These are phyloP conservation scores for Cymbopogon citratus DNA, from an alignment of 176 grass and related monocot species.

Conservation along the genomic window DNA sequence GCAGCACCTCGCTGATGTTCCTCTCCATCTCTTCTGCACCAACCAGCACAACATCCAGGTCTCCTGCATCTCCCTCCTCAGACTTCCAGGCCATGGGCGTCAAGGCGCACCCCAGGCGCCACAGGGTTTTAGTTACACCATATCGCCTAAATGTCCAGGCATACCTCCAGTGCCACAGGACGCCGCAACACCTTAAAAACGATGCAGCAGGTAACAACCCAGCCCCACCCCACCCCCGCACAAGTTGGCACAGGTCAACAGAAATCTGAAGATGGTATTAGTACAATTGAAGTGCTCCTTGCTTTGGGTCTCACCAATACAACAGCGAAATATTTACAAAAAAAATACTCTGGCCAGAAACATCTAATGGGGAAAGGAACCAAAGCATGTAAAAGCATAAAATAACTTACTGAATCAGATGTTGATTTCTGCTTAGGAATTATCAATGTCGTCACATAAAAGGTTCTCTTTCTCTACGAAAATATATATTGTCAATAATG, in stretches of 20 bases:
- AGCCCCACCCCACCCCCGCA: no score
- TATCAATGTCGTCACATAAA: slow-evolving; percentile 88
- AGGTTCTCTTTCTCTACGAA: slow-evolving; percentile 87
- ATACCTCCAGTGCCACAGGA: background rate
- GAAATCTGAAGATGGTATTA: background rate
- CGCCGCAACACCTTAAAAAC: background rate
- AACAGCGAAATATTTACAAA: slow-evolving; percentile 25
- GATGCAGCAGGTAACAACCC: background rate
- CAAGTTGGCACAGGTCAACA: background rate
- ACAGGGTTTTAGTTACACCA: background rate
- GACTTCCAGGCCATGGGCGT: background rate
- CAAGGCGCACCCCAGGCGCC: background rate
- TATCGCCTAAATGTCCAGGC: background rate
- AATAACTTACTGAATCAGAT: slow-evolving; percentile 90
- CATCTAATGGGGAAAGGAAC: background rate
- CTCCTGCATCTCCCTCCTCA: background rate
- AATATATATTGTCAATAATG: slow-evolving; percentile 25
- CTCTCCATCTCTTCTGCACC: background rate
- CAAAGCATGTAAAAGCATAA: slow-evolving; percentile 20
- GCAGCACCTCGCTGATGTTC: background rate
- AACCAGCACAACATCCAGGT: background rate
- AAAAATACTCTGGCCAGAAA: background rate
- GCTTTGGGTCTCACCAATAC: background rate
- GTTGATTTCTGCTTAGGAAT: slow-evolving; percentile 95
- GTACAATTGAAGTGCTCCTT: background rate